A percentile compares a stretch with the other conserved stretches of the same genome.
These are phyloP conservation scores for Cryphonectria naterciae DNA, from an alignment of 2,329 filamentous ascomycete genomes.

Conservation along the genomic window DNA sequence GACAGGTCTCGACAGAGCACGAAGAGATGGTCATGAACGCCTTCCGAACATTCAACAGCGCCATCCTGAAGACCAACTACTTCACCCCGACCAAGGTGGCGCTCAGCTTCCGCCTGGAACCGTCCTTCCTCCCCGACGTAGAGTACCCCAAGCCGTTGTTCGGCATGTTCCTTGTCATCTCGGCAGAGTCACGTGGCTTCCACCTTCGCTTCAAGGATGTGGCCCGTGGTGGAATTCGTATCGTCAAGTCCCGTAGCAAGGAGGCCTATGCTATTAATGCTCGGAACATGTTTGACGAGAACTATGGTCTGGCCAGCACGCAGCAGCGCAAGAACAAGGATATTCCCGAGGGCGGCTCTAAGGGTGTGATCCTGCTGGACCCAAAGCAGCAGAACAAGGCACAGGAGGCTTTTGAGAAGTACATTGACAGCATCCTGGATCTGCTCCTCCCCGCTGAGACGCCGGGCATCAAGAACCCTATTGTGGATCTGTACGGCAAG, in stretches of 20 bases:
- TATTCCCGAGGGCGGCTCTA: slow-evolving; percentile 96
- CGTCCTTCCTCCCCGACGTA: slow-evolving; percentile 82
- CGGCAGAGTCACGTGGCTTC: slow-evolving; percentile 95
- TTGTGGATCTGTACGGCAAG: slow-evolving; percentile 93
- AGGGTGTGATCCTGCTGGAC: slow-evolving; percentile 95
- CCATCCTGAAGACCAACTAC: slow-evolving; percentile 97
- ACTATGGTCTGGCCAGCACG: slow-evolving; percentile 96
- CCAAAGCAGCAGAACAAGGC: slow-evolving; percentile 93
- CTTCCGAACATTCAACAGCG: slow-evolving; percentile 93
- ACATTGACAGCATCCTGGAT: slow-evolving; percentile 98
- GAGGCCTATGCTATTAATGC: slow-evolving; percentile 97
- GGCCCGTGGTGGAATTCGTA: slow-evolving; percentile 93
- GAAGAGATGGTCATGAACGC: slow-evolving; percentile 98
- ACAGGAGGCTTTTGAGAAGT: slow-evolving; percentile 95
- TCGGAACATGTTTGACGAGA: slow-evolving; percentile 95
- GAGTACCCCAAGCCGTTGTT: slow-evolving; percentile 95
- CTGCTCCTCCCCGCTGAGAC: slow-evolving; percentile 86
- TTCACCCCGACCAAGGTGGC: slow-evolving; percentile 97
- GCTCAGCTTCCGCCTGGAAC: slow-evolving; percentile 91
- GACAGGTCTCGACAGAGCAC: slow-evolving; percentile 87
- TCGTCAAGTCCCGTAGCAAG: slow-evolving; percentile 96
- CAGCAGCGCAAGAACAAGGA: slow-evolving; percentile 99
- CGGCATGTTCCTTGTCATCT: slow-evolving; percentile 98
- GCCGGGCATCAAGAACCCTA: slow-evolving; percentile 97
- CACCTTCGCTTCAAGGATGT: slow-evolving; percentile 98